Percentiles rank a stretch among this genome's conserved stretches.
Evolutionary conservation across 192 early-diverging fungal species (phyloP).

Genomic region (Cladochytrium replicatum): DNA sequence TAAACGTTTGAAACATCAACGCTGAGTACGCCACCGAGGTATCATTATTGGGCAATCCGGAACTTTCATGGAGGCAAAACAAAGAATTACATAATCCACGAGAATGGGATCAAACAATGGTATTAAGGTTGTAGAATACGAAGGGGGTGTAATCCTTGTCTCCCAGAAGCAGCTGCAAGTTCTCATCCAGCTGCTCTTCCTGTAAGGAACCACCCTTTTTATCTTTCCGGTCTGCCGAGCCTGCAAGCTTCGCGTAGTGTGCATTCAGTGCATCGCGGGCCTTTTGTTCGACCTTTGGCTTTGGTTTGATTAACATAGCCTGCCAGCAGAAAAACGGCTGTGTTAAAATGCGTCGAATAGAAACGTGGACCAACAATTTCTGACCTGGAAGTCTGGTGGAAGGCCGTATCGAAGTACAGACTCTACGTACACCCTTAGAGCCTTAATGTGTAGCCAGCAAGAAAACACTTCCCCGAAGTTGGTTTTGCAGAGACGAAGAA

Average conservation of each 20-base stretch:
- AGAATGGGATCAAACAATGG: not conserved
- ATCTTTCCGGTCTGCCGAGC: constrained; percentile 34
- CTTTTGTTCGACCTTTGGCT: constrained; percentile 72
- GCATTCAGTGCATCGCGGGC: constrained; percentile 62
- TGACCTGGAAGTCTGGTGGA: constrained; percentile 84
- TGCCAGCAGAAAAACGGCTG: too few species aligned
- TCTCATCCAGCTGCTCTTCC: constrained; percentile 81
- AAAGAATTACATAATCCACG: not conserved
- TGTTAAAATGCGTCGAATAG: too few species aligned
- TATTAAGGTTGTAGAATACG: constrained; percentile 65
- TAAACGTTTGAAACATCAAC: too few species aligned
- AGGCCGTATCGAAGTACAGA: constrained; percentile 94
- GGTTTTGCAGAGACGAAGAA: constrained; percentile 79
- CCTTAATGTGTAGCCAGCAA: constrained; percentile 92
- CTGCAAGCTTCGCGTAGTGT: constrained; percentile 80
- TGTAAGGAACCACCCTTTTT: constrained; percentile 26
- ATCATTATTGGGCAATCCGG: too few species aligned
- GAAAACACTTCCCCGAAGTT: constrained; percentile 91
- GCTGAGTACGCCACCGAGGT: too few species aligned
- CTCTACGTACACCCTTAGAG: constrained; percentile 90
- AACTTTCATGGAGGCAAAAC: too few species aligned
- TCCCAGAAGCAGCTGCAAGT: constrained; percentile 56
- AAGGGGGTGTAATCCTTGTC: constrained; percentile 91
- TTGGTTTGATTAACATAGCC: too few species aligned
- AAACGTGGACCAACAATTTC: too few species aligned